Conservation (phyloP, 306 rosid species). For the Quercus cerris region DNA sequence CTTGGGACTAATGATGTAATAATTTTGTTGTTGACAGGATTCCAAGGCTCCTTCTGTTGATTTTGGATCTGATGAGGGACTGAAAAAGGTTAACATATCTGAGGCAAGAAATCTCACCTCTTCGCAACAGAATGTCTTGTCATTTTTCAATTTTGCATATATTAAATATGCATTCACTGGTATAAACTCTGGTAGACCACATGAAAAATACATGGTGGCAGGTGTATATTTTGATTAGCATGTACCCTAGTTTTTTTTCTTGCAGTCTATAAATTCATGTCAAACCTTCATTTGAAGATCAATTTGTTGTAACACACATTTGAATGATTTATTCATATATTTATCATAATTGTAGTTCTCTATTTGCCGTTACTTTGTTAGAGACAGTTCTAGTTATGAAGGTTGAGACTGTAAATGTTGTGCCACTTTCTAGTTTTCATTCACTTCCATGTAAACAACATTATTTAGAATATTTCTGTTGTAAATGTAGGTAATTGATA, state of each 20-base stretch:
- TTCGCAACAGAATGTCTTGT: slow-evolving; percentile 3
- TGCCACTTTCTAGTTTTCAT: background rate
- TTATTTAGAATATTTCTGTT: slow-evolving; percentile 11
- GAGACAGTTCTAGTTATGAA: background rate
- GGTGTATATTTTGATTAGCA: background rate
- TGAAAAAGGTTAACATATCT: slow-evolving; percentile 55
- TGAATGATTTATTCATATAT: background rate
- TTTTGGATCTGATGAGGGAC: slow-evolving; percentile 59
- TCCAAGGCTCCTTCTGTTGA: slow-evolving; percentile 47
- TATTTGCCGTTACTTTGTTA: background rate
- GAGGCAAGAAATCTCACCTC: slow-evolving; percentile 60
- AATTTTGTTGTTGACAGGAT: slow-evolving; percentile 43
- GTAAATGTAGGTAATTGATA: slow-evolving; percentile 72
- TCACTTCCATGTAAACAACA: background rate
- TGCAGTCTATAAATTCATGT: slow-evolving; percentile 3
- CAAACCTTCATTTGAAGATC: background rate
- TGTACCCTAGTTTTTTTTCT: background rate
- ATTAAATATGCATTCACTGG: background rate
- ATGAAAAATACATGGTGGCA: background rate
- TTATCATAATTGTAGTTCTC: slow-evolving; percentile 1
- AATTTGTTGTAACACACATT: slow-evolving; percentile 9
- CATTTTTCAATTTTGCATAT: background rate
- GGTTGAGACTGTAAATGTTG: background rate
- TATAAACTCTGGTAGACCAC: background rate
- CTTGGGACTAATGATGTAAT: background rate